Percentiles rank a stretch among this genome's conserved stretches.
phyloP scores from a whole-genome alignment of 768 basidiomycete genomes.

The Pisolithus marmoratus region DNA sequence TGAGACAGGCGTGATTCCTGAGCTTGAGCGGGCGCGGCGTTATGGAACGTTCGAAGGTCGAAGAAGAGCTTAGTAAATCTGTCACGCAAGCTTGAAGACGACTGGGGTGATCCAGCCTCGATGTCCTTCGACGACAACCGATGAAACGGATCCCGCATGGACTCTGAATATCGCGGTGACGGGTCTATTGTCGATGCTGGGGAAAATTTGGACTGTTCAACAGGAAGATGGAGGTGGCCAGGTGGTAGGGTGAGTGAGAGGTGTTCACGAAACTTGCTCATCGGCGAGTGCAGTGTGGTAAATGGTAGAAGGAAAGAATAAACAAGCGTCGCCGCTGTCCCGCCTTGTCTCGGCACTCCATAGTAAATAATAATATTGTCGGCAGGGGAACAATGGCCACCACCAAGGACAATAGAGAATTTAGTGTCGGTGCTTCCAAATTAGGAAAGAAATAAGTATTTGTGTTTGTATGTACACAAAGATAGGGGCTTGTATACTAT shows the following conservation, averaged over 20 bases:
- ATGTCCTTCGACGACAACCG: conserved; percentile 18
- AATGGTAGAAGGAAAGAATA: conserved; percentile 4
- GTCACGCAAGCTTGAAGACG: conserved; percentile 22
- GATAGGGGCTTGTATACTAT: too few species aligned
- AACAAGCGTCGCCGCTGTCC: not conserved
- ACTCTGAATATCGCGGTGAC: conserved; percentile 24
- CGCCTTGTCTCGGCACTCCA: too few species aligned
- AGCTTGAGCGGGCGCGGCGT: conserved; percentile 17
- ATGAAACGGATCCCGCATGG: conserved; percentile 13
- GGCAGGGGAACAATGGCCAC: conserved; percentile 15
- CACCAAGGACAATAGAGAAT: conserved; percentile 10
- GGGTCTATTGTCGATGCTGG: conserved; percentile 34
- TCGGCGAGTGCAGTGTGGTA: conserved; percentile 2
- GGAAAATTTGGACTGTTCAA: conserved; percentile 38
- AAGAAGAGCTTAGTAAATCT: conserved; percentile 34
- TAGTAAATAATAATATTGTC: not conserved
- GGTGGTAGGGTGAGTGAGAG: conserved; percentile 17
- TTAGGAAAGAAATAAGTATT: conserved; percentile 2
- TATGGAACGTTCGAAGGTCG: conserved; percentile 27
- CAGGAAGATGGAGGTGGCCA: conserved; percentile 7
- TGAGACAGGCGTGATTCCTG: conserved; percentile 17
- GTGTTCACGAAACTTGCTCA: conserved; percentile 28
- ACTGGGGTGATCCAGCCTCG: conserved; percentile 16
- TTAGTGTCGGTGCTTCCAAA: not conserved
- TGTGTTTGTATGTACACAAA: too few species aligned